Percentiles rank a stretch among this genome's conserved stretches.
Evolutionary conservation across 306 rosid species (phyloP).

Genomic region (Hippophae gyantsensis): DNA sequence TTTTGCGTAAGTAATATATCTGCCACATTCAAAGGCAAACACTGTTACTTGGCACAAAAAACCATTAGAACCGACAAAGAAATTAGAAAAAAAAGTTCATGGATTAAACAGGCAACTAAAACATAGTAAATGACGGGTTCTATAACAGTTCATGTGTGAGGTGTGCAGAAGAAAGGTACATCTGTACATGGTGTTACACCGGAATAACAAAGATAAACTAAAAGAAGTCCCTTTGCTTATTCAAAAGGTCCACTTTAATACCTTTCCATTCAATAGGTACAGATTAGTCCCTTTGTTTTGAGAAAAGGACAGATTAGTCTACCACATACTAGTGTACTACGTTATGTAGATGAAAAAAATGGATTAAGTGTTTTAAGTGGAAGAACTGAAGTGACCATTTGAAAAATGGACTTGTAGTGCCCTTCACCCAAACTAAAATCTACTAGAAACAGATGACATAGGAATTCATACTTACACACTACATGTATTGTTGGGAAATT

Average conservation of each 20-base stretch:
- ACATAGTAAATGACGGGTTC: too few species aligned
- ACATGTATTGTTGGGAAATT: conserved; percentile 91
- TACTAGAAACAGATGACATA: neutral
- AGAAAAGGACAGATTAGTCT: too few species aligned
- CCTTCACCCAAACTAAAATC: neutral
- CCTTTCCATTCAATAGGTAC: too few species aligned
- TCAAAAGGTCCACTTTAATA: too few species aligned
- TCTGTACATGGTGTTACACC: too few species aligned
- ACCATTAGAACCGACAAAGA: neutral
- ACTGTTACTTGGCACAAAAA: neutral
- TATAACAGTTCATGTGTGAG: too few species aligned
- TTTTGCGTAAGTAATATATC: conserved; percentile 93
- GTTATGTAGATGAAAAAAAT: neutral
- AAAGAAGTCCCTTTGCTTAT: too few species aligned
- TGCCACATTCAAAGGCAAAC: conserved; percentile 15
- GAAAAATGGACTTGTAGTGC: neutral
- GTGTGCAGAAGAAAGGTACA: too few species aligned
- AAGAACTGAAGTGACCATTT: neutral
- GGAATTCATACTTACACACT: conserved; percentile 74
- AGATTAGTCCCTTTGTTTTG: too few species aligned
- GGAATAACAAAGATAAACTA: too few species aligned
- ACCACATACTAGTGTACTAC: too few species aligned
- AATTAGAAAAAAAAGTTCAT: neutral
- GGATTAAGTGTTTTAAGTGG: too few species aligned
- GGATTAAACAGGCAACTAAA: neutral